Base-by-base conservation (phyloP, 192 early-diverging fungal species). In the Jimgerdemannia flammicorona region DNA sequence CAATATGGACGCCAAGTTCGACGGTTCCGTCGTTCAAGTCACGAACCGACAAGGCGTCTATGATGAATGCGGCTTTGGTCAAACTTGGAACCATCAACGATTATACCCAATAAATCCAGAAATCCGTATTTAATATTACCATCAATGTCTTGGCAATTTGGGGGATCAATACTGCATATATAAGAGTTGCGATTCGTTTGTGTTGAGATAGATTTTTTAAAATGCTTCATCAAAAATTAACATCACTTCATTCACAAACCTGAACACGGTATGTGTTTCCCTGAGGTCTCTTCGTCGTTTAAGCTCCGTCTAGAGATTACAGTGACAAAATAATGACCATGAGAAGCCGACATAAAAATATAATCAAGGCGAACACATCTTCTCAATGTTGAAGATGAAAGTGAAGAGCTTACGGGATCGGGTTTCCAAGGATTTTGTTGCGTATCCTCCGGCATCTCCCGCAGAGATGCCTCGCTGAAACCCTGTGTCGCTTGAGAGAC, bases 1-100 rank as follows among this genome's bases (percentile, higher is more conserved):
- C 93, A 75, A 94, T 94, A 63, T 94, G 93, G 59, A 94, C 89
- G 6, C 92, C 93, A 40, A 94, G 83, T 74, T 93, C 92, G 43
- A 87, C 78, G 3, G 84, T 80, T 2, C 84, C 86, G 67, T 81
- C 74, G 3, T 73, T 76, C 2, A 87, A 70, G 59, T 85, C 82
- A 41, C 82, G 79, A 73, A 92, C 81, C 14, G 93, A 94, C 40
- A 94, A 79, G 9, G 92, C 92, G 68, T 94, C 80, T 82, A 42
- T 0, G 64, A 75, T 29, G 64, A 17, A 73, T 66, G 44, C 71
- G 43, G 63, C 29, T 20, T 7, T 41, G 4, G 9, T 74, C 29
- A 4, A 14, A 65, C 3, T 41, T 74, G 43, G 44, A 3, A 54
- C 18, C 19, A 42, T 44, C 43, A 72, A 14, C 14, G 41, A 18